Base-by-base conservation (phyloP, 1,284 basidiomycete species). In the Pyrrhoderma lamaoense region DNA sequence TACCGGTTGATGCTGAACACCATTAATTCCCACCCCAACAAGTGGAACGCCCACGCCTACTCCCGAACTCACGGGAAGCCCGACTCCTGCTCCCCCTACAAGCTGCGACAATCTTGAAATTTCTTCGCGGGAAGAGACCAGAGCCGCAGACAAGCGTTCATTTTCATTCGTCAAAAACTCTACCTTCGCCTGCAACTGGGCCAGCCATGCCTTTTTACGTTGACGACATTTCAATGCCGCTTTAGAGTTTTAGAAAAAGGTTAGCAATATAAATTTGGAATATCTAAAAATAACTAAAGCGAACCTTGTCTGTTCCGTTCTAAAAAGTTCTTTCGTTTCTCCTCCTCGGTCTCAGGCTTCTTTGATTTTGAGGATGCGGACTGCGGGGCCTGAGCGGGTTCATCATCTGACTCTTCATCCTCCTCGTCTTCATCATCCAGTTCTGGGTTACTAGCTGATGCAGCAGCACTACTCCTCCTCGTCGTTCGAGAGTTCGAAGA, bases 221-320 rank as follows among this genome's bases (percentile, higher is more conserved):
- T 99, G 95, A 37, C 95, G 89, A 68, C 96, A 99, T 71, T 99
- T 99, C 62, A 98, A 81, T 2, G 95, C 95, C 53, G 95, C 95
- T 95, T 63, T 45, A 25, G 40, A n/a, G n/a, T n/a, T n/a, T n/a
- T 5, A 40, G 5, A 22, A 14, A n/a, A 5, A 14, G 42, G 44
- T 43, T 19, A 46, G 44, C 38, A 21, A 11, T 7, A 14, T 47
- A 4, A 40, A 16, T 39, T 16, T 22, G 22, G 22, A 16, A 43
- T 31, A n/a, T n/a, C n/a, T 13, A 21, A 2, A 39, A 16, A 36
- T 21, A 27, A 22, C 27, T 44, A 31, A 22, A 1, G 64, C 72
- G 51, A 57, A 94, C 93, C 93, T 76, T 96, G 93, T 62, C 93
- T 75, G 65, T 96, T 97, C 56, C 93, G 77, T 67, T 96, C 93